Conservation (phyloP, 2,329 filamentous ascomycete species). For the Phyllosticta citriasiana region DNA sequence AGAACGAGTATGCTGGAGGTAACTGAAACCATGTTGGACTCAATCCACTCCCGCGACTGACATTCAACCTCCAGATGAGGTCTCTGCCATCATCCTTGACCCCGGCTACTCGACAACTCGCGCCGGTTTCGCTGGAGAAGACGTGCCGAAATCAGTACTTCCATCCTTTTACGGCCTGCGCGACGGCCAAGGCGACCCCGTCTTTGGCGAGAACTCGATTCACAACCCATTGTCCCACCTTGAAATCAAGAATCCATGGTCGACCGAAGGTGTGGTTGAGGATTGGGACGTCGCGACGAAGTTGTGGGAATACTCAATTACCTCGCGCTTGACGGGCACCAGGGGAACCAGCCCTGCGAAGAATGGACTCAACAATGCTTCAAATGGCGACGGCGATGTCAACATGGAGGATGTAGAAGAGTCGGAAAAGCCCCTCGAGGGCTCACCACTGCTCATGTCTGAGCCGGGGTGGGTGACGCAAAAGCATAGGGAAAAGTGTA, state of each 20-base stretch:
- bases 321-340: constrained; percentile 73
- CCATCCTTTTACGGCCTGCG: constrained; percentile 73
- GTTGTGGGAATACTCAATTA: constrained; percentile 88
- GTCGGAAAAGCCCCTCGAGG: constrained; percentile 64
- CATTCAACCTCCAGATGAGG: constrained; percentile 59
- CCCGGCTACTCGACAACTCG: constrained; percentile 85
- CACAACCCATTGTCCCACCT: constrained; percentile 64
- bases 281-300: constrained; percentile 90
- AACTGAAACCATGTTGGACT: constrained; percentile 1
- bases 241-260: constrained; percentile 88
- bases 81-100: constrained; percentile 92
- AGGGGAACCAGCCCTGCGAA: constrained; percentile 59
- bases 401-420: constrained; percentile 53
- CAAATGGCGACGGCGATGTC: constrained; percentile 47
- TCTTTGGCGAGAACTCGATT: constrained; percentile 88
- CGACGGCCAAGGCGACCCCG: constrained; percentile 39
- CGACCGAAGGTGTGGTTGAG: constrained; percentile 78
- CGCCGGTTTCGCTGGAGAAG: constrained; percentile 95
- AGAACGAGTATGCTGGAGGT: constrained; percentile 37
- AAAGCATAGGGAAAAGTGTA: constrained; percentile 85
- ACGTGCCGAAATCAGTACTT: constrained; percentile 86
- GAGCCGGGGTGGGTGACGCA: constrained; percentile 86
- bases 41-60: background rate
- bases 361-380: constrained; percentile 68
- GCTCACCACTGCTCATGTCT: constrained; percentile 86